phyloP scores from a whole-genome alignment of 257 asterid species.

The Dorcoceras hygrometricum region DNA sequence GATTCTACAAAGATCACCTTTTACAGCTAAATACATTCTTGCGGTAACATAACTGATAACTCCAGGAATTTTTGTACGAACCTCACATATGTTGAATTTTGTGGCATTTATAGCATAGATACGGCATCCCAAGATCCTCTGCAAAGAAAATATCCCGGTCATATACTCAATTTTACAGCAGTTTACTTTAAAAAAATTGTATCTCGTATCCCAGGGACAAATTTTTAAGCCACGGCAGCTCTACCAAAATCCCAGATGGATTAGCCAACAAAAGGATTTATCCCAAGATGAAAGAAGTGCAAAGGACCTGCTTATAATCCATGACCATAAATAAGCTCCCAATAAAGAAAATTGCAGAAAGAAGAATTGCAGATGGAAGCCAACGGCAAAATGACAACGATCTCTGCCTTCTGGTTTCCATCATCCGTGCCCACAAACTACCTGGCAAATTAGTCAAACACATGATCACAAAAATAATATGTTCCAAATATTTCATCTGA shows the following conservation, averaged over 20 bases:
- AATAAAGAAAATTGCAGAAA: slow-evolving; percentile 46
- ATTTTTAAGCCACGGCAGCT: not conserved
- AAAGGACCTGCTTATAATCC: slow-evolving; percentile 51
- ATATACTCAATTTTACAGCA: no score
- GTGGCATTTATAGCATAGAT: slow-evolving; percentile 25
- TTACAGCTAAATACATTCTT: not conserved
- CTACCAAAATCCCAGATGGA: not conserved
- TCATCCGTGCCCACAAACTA: slow-evolving; percentile 20
- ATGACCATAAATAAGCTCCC: slow-evolving; percentile 36
- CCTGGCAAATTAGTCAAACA: slow-evolving; percentile 23
- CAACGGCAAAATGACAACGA: slow-evolving; percentile 33
- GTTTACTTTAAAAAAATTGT: no score
- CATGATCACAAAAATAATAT: not conserved
- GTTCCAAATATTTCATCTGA: not conserved
- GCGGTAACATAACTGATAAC: not conserved
- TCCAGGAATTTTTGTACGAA: not conserved
- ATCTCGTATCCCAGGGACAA: no score
- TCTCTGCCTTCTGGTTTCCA: slow-evolving; percentile 38
- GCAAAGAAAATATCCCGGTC: slow-evolving; percentile 20
- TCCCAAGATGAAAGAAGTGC: not conserved
- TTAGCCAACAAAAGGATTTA: not conserved
- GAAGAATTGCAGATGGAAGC: slow-evolving; percentile 38
- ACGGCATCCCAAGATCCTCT: slow-evolving; percentile 46
- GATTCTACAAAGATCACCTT: not conserved
- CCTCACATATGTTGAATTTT: slow-evolving; percentile 53